These are phyloP conservation scores for Solanum hybrid DNA, from an alignment of 305 asterid species.

Conservation along the genomic window DNA sequence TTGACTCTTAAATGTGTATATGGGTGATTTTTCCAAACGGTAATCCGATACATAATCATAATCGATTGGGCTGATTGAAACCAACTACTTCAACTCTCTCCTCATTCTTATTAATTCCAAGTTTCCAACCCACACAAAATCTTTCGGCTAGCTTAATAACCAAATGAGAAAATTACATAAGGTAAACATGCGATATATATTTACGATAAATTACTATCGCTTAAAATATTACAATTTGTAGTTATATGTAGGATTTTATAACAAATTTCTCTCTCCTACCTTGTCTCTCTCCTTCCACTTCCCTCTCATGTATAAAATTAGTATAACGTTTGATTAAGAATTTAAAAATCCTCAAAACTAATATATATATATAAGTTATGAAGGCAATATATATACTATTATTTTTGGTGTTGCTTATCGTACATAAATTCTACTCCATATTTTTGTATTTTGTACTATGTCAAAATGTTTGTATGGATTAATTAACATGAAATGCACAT, in stretches of 20 bases:
- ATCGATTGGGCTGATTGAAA: too few relatives aligned
- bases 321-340: neutral
- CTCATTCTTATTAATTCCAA: neutral
- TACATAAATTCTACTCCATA: neutral
- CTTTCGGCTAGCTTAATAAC: neutral
- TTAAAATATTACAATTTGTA: too few relatives aligned
- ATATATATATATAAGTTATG: neutral
- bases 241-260: neutral
- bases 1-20: too few relatives aligned
- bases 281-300: neutral
- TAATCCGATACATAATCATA: neutral
- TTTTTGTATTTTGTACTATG: neutral
- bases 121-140: neutral
- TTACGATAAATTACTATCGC: neutral
- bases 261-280: too few relatives aligned
- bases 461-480: neutral
- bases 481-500: neutral
- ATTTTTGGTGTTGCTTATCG: neutral
- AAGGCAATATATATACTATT: neutral
- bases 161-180: too few relatives aligned
- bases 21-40: too few relatives aligned
- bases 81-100: neutral
- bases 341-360: neutral
- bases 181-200: too few relatives aligned
- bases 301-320: neutral